These are phyloP conservation scores for Plasmopara viticola DNA, from an alignment of 352 stramenopile genomes.

Conservation along the genomic window DNA sequence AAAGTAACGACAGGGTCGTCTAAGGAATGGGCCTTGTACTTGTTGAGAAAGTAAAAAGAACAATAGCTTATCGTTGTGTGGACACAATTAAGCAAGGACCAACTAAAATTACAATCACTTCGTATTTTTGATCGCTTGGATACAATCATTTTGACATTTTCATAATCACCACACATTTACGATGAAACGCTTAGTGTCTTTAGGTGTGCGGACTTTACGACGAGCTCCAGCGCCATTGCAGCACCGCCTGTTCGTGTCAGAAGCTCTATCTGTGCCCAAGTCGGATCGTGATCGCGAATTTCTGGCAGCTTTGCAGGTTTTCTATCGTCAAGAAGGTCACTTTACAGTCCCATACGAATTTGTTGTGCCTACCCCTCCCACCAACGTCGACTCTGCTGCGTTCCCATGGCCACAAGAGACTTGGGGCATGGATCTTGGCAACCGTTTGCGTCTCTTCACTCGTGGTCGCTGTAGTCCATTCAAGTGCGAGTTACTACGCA, in stretches of 20 bases:
- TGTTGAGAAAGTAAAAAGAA: too few species aligned
- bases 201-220: constrained; percentile 1
- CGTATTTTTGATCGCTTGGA: too few species aligned
- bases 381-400: neutral
- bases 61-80: too few species aligned
- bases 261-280: constrained; percentile 12
- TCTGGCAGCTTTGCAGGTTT: constrained; percentile 41
- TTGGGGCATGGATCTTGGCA: constrained; percentile 44
- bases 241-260: neutral
- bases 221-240: neutral
- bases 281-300: constrained; percentile 46
- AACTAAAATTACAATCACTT: too few species aligned
- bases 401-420: constrained; percentile 39
- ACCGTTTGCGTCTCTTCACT: constrained; percentile 49
- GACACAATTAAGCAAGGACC: too few species aligned
- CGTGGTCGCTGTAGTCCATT: constrained; percentile 50
- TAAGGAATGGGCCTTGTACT: too few species aligned
- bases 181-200: constrained; percentile 16
- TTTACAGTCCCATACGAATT: constrained; percentile 64
- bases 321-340: constrained; percentile 51
- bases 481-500: constrained; percentile 50
- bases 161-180: neutral
- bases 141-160: neutral
- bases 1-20: too few species aligned
- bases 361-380: constrained; percentile 29